Conservation (phyloP, 2,329 filamentous ascomycete genomes). For the Mollisiaceae sp. region DNA sequence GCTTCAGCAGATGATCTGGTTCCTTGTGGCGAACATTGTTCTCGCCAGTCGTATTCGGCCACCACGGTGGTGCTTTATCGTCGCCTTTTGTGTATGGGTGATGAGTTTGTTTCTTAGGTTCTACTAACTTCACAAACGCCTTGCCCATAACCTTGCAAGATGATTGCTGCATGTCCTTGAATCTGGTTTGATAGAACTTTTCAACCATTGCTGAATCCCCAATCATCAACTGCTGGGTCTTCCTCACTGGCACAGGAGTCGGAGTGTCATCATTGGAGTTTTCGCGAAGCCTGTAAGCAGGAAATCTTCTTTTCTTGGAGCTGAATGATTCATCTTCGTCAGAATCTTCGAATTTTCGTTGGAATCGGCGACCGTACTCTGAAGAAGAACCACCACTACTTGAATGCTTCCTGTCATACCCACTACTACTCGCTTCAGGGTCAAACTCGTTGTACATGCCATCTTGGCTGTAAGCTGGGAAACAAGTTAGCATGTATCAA, state of each 20-base stretch:
- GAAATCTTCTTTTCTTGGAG: slow-evolving; percentile 34
- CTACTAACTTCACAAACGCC: slow-evolving; percentile 75
- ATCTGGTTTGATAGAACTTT: slow-evolving; percentile 64
- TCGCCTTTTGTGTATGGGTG: slow-evolving; percentile 74
- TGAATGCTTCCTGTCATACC: slow-evolving; percentile 26
- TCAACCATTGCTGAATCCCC: slow-evolving; percentile 59
- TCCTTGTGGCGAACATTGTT: slow-evolving; percentile 70
- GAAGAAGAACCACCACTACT: slow-evolving; percentile 31
- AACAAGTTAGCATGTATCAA: slow-evolving; percentile 5
- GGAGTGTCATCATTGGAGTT: slow-evolving; percentile 29
- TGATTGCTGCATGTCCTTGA: slow-evolving; percentile 72
- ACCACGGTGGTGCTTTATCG: slow-evolving; percentile 68
- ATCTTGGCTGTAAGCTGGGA: slow-evolving; percentile 12
- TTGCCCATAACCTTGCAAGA: slow-evolving; percentile 76
- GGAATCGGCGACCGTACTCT: slow-evolving; percentile 21
- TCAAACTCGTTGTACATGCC: slow-evolving; percentile 31
- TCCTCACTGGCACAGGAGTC: slow-evolving; percentile 28
- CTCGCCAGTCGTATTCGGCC: slow-evolving; percentile 62
- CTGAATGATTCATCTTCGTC: slow-evolving; percentile 30
- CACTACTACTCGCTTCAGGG: slow-evolving; percentile 20
- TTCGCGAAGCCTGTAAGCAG: slow-evolving; percentile 21
- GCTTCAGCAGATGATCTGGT: slow-evolving; percentile 74
- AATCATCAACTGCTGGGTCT: slow-evolving; percentile 51
- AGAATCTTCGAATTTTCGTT: slow-evolving; percentile 33
- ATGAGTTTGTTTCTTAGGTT: slow-evolving; percentile 77